A percentile compares a stretch with the other conserved stretches of the same genome.
phyloP scores from a whole-genome alignment of 2,329 filamentous ascomycete genomes.

The Talaromyces rugulosus region DNA sequence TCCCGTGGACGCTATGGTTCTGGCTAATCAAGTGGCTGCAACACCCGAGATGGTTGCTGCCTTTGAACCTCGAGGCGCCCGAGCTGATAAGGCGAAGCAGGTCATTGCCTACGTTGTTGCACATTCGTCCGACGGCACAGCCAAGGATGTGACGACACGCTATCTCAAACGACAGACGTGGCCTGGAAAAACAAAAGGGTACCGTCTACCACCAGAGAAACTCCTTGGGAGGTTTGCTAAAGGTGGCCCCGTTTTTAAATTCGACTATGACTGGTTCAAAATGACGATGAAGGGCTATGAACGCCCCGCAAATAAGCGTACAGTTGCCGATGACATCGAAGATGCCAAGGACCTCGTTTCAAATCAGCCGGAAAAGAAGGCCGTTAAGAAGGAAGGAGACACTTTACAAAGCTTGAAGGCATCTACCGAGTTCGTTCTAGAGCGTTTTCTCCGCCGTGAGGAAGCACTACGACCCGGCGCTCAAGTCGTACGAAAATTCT shows the following conservation, averaged over 20 bases:
- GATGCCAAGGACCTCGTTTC: constrained; percentile 72
- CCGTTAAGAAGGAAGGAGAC: constrained; percentile 69
- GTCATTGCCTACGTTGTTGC: constrained; percentile 86
- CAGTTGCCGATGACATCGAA: constrained; percentile 73
- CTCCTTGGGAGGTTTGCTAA: constrained; percentile 68
- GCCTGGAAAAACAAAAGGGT: constrained; percentile 86
- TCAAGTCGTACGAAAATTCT: constrained; percentile 69
- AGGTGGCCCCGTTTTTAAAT: constrained; percentile 58
- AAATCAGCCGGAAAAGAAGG: constrained; percentile 67
- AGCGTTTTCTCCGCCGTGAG: constrained; percentile 83
- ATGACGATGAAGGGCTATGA: constrained; percentile 71
- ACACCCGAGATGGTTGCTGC: constrained; percentile 67
- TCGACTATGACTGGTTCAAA: constrained; percentile 86
- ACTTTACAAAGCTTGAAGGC: constrained; percentile 86
- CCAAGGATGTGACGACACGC: constrained; percentile 89
- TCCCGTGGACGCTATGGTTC: constrained; percentile 70
- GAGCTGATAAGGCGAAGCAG: constrained; percentile 81
- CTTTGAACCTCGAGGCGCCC: constrained; percentile 77
- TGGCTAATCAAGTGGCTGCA: constrained; percentile 63
- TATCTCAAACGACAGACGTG: constrained; percentile 79
- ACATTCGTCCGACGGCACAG: constrained; percentile 76
- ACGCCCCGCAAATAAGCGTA: constrained; percentile 51
- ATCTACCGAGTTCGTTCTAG: constrained; percentile 78
- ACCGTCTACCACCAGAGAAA: constrained; percentile 73
- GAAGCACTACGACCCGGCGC: constrained; percentile 74